These are phyloP conservation scores for Capsella bursapastoris DNA, from an alignment of 345 rosid genomes.

Conservation along the genomic window DNA sequence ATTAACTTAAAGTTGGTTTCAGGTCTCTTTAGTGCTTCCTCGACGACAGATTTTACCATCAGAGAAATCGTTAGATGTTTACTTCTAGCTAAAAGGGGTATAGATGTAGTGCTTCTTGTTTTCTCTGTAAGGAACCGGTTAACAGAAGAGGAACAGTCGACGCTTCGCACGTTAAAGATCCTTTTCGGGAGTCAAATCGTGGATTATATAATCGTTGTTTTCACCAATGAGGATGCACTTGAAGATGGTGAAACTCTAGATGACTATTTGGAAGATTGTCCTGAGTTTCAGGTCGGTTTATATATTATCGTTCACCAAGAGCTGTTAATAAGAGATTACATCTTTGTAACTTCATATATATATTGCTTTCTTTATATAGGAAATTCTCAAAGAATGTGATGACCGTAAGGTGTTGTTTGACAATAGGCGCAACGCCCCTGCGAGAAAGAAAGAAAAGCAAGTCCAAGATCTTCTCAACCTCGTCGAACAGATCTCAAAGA, in stretches of 20 bases:
- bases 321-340: not conserved
- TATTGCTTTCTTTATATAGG: conserved; percentile 8
- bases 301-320: too few species aligned
- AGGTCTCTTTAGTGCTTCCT: conserved; percentile 44
- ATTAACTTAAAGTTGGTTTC: not conserved
- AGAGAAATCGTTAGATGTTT: conserved; percentile 40
- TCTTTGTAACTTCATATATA: conserved; percentile 5
- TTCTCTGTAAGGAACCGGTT: conserved; percentile 39
- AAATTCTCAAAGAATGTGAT: conserved; percentile 39
- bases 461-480: conserved; percentile 41
- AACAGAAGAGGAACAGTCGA: conserved; percentile 40
- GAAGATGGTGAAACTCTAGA: conserved; percentile 33
- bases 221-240: conserved; percentile 41
- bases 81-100: conserved; percentile 32
- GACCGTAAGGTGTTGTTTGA: conserved; percentile 43
- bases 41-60: conserved; percentile 26
- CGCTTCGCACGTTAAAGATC: conserved; percentile 29
- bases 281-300: conserved; percentile 35
- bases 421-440: conserved; percentile 18
- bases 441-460: conserved; percentile 25
- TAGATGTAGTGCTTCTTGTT: conserved; percentile 42
- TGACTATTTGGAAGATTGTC: conserved; percentile 35
- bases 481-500: conserved; percentile 29
- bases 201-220: conserved; percentile 38
- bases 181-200: conserved; percentile 37